Conservation (phyloP, 768 basidiomycete genomes). For the Boletus fagicola region DNA sequence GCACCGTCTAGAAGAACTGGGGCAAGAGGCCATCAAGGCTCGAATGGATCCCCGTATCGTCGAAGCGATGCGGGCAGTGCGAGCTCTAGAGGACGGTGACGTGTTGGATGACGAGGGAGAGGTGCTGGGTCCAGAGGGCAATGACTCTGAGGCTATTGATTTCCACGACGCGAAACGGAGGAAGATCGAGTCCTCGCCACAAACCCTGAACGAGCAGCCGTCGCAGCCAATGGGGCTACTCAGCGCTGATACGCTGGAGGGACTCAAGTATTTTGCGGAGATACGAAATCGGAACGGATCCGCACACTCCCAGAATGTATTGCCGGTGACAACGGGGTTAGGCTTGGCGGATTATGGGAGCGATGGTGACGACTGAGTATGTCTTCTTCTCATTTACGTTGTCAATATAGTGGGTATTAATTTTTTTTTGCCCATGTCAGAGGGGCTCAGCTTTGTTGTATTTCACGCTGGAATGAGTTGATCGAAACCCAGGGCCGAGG, state of each 20-base stretch:
- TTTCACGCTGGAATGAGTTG: slow-evolving; percentile 3
- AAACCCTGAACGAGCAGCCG: slow-evolving; percentile 31
- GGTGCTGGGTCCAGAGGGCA: slow-evolving; percentile 34
- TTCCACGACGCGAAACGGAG: slow-evolving; percentile 38
- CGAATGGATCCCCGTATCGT: slow-evolving; percentile 85
- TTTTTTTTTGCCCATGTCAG: slow-evolving; percentile 3
- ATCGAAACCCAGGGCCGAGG: neutral
- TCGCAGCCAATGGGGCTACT: slow-evolving; percentile 59
- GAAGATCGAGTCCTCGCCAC: slow-evolving; percentile 29
- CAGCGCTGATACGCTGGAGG: slow-evolving; percentile 81
- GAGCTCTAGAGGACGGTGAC: slow-evolving; percentile 84
- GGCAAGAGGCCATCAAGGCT: slow-evolving; percentile 82
- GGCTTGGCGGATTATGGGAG: slow-evolving; percentile 79
- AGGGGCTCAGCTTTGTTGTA: neutral
- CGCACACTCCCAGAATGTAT: slow-evolving; percentile 14
- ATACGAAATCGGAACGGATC: slow-evolving; percentile 67
- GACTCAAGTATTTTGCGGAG: slow-evolving; percentile 88
- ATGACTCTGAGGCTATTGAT: slow-evolving; percentile 37
- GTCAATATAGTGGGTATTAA: neutral
- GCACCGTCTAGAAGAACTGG: slow-evolving; percentile 75
- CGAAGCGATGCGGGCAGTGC: slow-evolving; percentile 81
- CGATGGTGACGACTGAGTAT: slow-evolving; percentile 51
- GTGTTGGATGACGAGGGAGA: slow-evolving; percentile 37
- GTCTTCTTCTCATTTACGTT: slow-evolving; percentile 3
- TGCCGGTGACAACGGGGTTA: slow-evolving; percentile 42